Base-by-base conservation (phyloP, 805 yeast species). In the Pichia pseudocactophila region DNA sequence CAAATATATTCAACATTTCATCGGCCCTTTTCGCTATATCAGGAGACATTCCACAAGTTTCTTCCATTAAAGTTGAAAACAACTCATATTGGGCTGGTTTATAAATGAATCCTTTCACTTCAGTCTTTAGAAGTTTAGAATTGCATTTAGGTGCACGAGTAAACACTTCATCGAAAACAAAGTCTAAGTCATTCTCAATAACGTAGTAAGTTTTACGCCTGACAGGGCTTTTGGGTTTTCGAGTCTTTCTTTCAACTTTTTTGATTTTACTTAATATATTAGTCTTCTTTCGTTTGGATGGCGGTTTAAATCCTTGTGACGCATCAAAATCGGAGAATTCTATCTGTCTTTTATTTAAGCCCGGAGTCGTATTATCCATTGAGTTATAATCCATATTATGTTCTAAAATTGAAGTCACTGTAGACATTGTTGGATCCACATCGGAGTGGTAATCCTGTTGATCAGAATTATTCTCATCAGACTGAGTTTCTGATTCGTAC, bases 1-100 rank as follows among this genome's bases (percentile, higher is more conserved):
- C 32, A 32, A 51, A 51, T 8, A 48, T 49, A 36, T 50, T 48
- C 34, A 57, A 41, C 11, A 52, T 36, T 13, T 30, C 16, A 43
- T 57, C 59, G 1, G 54, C 40, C 11, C 28, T 37, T 30, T 33
- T 20, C 11, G 34, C 33, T 5, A 42, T 30, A 19, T 37, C 42
- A 7, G 28, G 32, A 13, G 48, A 45, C 7, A 15, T 36, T 11
- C 37, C 46, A 9, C 34, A 20, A 2, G 22, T 43, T 26, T 39
- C 20, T 15, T 44, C 48, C 20, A 42, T 25, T n/a, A 41, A 20
- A 19, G 42, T 36, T 10, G 40, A 22, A 31, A 50, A 49, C 27
- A 45, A 28, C 0, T 39, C 20, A 30, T 45, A 50, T 34, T 47
- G 50, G 2, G 53, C 44, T 5, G 53, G 53, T 26, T 47, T 49